These are phyloP conservation scores for Apiospora rasikravindrae DNA, from an alignment of 2,329 filamentous ascomycete species.

Conservation along the genomic window DNA sequence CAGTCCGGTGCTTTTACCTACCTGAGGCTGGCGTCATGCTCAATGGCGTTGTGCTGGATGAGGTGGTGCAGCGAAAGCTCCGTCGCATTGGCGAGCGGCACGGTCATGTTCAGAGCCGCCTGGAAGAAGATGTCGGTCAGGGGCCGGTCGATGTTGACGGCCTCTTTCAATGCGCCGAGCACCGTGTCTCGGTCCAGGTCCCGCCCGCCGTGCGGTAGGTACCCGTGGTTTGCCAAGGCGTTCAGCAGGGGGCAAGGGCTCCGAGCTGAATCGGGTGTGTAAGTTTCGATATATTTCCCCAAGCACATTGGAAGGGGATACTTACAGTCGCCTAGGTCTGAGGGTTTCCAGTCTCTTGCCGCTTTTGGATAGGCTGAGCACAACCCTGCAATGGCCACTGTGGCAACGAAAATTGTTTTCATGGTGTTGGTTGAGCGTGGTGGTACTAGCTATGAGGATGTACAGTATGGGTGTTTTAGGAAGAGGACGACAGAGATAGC, in stretches of 20 bases:
- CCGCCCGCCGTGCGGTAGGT: background rate
- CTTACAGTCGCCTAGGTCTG: background rate
- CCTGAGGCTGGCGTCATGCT: constrained; percentile 54
- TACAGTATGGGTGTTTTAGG: background rate
- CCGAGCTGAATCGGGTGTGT: background rate
- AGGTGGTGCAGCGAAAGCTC: constrained; percentile 43
- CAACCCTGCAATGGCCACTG: background rate
- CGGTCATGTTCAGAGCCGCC: background rate
- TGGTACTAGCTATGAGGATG: background rate
- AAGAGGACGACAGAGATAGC: background rate
- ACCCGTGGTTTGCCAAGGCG: constrained; percentile 16
- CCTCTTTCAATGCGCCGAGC: background rate
- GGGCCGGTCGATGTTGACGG: background rate
- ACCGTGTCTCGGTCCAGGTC: background rate
- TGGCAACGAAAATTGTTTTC: background rate
- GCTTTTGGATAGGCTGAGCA: background rate
- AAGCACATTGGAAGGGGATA: too few relatives aligned
- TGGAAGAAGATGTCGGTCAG: background rate
- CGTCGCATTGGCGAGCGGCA: constrained; percentile 11
- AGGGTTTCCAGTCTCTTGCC: background rate
- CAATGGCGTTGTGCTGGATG: constrained; percentile 52
- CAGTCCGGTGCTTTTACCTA: background rate
- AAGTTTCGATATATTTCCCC: too few relatives aligned
- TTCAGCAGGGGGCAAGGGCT: constrained; percentile 8
- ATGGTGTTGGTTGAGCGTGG: background rate